Conservation (phyloP, 2,329 filamentous ascomycete species). For the Kalaharituber pfeilii region DNA sequence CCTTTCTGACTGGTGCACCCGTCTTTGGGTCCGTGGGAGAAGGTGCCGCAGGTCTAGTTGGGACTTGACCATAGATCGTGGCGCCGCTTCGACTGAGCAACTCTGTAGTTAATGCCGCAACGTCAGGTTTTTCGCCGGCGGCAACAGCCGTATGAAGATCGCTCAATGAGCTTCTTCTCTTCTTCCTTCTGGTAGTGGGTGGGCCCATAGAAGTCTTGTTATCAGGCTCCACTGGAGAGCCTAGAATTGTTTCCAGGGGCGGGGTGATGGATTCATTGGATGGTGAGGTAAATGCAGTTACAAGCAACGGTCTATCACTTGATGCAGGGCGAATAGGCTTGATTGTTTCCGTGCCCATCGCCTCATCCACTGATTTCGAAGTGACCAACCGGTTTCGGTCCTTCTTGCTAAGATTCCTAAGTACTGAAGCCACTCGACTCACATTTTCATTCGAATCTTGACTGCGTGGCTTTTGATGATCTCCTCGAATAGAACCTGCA, state of each 20-base stretch:
- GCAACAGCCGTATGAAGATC: constrained; percentile 59
- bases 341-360: background rate
- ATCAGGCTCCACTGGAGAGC: constrained; percentile 4
- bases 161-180: constrained; percentile 78
- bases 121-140: constrained; percentile 46
- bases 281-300: constrained; percentile 10
- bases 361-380: background rate
- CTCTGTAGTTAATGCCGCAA: constrained; percentile 27
- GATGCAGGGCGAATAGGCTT: constrained; percentile 6
- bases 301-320: constrained; percentile 12
- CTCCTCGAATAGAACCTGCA: background rate
- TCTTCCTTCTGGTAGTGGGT: constrained; percentile 40
- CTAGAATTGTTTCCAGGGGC: constrained; percentile 10
- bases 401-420: background rate
- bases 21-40: constrained; percentile 3
- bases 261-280: constrained; percentile 8
- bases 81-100: constrained; percentile 18
- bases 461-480: background rate
- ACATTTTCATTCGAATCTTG: background rate
- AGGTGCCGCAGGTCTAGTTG: constrained; percentile 6
- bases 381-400: background rate
- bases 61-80: constrained; percentile 1
- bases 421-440: background rate
- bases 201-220: constrained; percentile 4
- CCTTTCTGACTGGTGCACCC: constrained; percentile 7